Base-by-base conservation (phyloP, 768 basidiomycete species). In the Boletus rubropictus region DNA sequence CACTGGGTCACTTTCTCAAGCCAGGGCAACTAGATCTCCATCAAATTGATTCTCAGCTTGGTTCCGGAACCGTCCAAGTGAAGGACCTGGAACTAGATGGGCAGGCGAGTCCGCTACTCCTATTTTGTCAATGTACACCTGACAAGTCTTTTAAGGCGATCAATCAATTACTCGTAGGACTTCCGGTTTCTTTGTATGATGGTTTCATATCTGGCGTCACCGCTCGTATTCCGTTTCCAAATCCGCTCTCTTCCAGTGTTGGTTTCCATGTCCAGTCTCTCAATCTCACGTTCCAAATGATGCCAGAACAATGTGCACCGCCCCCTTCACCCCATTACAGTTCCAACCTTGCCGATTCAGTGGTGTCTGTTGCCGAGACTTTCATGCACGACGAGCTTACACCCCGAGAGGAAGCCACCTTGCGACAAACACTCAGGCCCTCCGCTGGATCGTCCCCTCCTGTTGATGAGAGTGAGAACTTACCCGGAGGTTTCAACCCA, bases 11-110 rank as follows among this genome's bases (percentile, higher is more conserved):
- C 61, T 76, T 96, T 50, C 76, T 97, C 44, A 87, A 85, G 63
- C 89, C 88, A 9, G 93, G 90, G 14, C 92, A 93, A 58, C 78
- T 96, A 48, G 89, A 96, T 68, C 73, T 80, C 42, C 77, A 84
- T 46, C 83, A 90, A 68, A 85, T 96, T 57, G 90, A 95, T 57
- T 87, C 90, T 24, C 90, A 95, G 67, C 84, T 97, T 58, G 86
- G 89, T n/a, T 86, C 84, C 34, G 94, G 94, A 15, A 84, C 79
- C 62, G 81, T 96, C 4, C 88, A 92, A 66, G 78, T 97, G 31
- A 84, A 84, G 52, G 82, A 91, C 58, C 71, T 96, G 46, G 81
- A 92, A 62, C 69, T 97, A 41, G 80, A 91, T 63, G 74, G 76
- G 41, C 72, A 81, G 64, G 93, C 86, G 59, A 83, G 75, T 38